phyloP scores from a whole-genome alignment of 179 eudicot genomes.

The Silene noctiflora region DNA sequence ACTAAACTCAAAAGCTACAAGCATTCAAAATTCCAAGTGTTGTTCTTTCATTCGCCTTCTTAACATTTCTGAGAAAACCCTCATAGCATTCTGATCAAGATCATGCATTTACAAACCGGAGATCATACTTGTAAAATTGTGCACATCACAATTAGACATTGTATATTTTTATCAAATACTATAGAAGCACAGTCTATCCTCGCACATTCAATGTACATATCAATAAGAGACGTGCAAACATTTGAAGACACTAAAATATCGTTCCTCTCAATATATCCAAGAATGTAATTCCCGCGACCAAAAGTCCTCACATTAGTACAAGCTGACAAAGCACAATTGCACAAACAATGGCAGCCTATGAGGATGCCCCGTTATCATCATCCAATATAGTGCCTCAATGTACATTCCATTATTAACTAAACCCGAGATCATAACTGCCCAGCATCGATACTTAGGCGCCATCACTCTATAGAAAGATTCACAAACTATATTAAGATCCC shows the following conservation, averaged over 20 bases:
- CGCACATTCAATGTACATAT: conserved; percentile 75
- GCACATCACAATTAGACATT: conserved; percentile 43
- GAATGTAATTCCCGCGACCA: conserved; percentile 57
- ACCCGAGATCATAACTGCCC: conserved; percentile 61
- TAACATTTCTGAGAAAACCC: conserved; percentile 54
- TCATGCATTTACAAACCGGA: conserved; percentile 71
- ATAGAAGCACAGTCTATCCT: conserved; percentile 45
- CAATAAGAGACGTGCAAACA: conserved; percentile 61
- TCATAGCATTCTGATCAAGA: conserved; percentile 57
- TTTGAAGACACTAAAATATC: conserved; percentile 39
- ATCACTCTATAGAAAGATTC: conserved; percentile 54
- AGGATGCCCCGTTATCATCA: conserved; percentile 33
- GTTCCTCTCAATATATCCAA: conserved; percentile 42
- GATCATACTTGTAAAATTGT: conserved; percentile 69
- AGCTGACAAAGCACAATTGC: conserved; percentile 42
- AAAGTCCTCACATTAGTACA: conserved; percentile 73
- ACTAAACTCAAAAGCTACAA: conserved; percentile 64
- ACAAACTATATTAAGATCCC: conserved; percentile 46
- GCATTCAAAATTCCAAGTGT: conserved; percentile 36
- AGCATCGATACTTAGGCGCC: conserved; percentile 44
- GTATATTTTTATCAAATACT: conserved; percentile 42
- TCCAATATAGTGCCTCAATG: conserved; percentile 45
- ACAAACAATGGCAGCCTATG: conserved; percentile 61
- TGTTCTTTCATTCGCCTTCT: conserved; percentile 52
- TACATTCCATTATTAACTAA: conserved; percentile 47